Evolutionary conservation across 2,329 filamentous ascomycete genomes (phyloP).

Genomic region (Pezicula carpinea): DNA sequence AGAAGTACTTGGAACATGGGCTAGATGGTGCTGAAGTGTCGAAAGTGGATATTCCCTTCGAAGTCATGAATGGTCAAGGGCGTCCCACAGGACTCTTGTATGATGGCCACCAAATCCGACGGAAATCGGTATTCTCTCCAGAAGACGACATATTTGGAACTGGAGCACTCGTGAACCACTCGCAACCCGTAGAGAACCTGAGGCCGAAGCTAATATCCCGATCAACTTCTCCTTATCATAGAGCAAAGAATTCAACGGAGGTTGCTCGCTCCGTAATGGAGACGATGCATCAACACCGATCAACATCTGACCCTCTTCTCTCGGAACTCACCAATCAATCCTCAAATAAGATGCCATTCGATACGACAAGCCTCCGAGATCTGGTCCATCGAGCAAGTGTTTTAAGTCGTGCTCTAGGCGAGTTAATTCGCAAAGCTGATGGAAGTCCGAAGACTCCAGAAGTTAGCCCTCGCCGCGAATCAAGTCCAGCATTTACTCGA

Average conservation of each 20-base stretch:
- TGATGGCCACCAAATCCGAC: conserved; percentile 46
- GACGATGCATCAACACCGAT: conserved; percentile 53
- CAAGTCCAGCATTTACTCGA: conserved; percentile 62
- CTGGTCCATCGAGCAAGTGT: conserved; percentile 59
- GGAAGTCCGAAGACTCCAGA: conserved; percentile 51
- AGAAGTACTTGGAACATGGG: conserved; percentile 34
- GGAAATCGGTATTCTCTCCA: conserved; percentile 59
- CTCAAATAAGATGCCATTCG: conserved; percentile 55
- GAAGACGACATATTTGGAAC: conserved; percentile 62
- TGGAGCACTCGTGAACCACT: conserved; percentile 14
- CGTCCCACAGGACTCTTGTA: conserved; percentile 32
- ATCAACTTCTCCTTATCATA: conserved; percentile 20
- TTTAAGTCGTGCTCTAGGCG: conserved; percentile 54
- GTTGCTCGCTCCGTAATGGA: conserved; percentile 57
- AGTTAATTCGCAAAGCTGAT: conserved; percentile 55
- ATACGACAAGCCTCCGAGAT: conserved; percentile 64
- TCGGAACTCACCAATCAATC: conserved; percentile 24
- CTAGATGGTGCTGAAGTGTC: conserved; percentile 38
- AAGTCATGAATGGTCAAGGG: conserved; percentile 18
- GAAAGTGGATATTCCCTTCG: conserved; percentile 46
- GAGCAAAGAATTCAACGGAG: conserved; percentile 35
- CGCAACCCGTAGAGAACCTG: conserved; percentile 32
- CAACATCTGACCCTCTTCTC: conserved; percentile 35
- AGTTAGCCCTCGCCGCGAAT: conserved; percentile 45
- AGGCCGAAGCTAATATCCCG: conserved; percentile 14